phyloP scores from a whole-genome alignment of 139 green algal species.

The Chlamydomonas sphaeroides region DNA sequence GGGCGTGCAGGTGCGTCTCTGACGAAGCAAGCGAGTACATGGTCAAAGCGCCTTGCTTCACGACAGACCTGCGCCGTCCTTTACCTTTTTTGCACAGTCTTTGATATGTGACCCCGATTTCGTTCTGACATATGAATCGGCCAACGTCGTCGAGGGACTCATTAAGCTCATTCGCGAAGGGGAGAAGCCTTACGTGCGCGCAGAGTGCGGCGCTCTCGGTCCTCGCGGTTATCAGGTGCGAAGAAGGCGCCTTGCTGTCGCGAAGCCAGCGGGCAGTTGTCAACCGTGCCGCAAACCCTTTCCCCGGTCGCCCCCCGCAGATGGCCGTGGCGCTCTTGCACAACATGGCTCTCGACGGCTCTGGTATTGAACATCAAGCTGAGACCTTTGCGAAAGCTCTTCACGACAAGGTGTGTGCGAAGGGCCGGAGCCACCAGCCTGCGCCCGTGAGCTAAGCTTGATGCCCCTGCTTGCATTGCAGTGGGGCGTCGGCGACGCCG shows the following conservation, averaged over 20 bases:
- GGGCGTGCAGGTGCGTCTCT: no score
- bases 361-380: constrained; percentile 37
- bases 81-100: no score
- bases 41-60: no score
- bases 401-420: constrained; percentile 46
- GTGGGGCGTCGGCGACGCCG: constrained; percentile 71
- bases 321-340: constrained; percentile 68
- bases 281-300: no score
- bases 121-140: constrained; percentile 46
- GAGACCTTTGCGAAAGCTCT: constrained; percentile 60
- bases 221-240: constrained; percentile 31
- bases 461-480: no score
- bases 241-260: no score
- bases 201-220: constrained; percentile 27
- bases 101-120: constrained; percentile 71
- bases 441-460: no score
- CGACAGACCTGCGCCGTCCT: no score
- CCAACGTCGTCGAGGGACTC: constrained; percentile 62
- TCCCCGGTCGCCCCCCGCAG: constrained; percentile 39
- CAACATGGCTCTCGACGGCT: constrained; percentile 37
- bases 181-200: constrained; percentile 47
- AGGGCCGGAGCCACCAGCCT: no score
- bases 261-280: no score
- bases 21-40: no score
- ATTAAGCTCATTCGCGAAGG: constrained; percentile 64